Evolutionary conservation across 2,329 filamentous ascomycete genomes (phyloP).

Genomic region (Cladophialophora yegresii): DNA sequence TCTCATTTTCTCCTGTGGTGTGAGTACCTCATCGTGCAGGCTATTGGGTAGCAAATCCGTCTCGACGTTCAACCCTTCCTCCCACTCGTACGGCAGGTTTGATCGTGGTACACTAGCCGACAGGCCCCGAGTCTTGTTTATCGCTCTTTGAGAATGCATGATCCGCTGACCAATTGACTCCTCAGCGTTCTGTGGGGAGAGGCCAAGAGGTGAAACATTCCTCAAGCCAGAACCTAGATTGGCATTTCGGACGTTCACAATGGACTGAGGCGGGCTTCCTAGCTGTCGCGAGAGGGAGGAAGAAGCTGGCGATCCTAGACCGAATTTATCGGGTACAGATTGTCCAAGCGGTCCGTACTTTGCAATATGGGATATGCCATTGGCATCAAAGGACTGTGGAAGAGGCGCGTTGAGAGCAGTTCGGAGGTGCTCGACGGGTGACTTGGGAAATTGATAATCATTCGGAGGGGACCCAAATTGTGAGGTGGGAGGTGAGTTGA

Average conservation of each 20-base stretch:
- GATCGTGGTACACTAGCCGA: conserved; percentile 62
- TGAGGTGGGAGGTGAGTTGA: conserved; percentile 60
- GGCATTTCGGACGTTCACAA: conserved; percentile 64
- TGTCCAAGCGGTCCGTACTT: conserved; percentile 87
- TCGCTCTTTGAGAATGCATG: conserved; percentile 65
- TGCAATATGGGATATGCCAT: conserved; percentile 88
- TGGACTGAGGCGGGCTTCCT: conserved; percentile 65
- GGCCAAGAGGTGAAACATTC: conserved; percentile 58
- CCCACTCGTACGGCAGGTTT: conserved; percentile 56
- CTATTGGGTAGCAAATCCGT: conserved; percentile 82
- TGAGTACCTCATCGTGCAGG: conserved; percentile 64
- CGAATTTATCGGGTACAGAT: conserved; percentile 89
- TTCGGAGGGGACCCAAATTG: conserved; percentile 84
- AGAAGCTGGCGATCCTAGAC: conserved; percentile 77
- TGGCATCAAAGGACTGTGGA: conserved; percentile 93
- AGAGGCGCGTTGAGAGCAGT: conserved; percentile 91
- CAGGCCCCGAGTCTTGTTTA: conserved; percentile 52
- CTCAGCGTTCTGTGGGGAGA: conserved; percentile 64
- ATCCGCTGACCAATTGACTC: conserved; percentile 65
- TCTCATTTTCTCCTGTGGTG: conserved; percentile 62
- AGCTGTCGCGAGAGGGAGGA: conserved; percentile 51
- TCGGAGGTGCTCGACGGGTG: conserved; percentile 66
- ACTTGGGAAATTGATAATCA: conserved; percentile 74
- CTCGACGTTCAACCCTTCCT: conserved; percentile 73
- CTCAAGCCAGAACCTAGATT: conserved; percentile 71